A percentile compares a stretch with the other conserved stretches of the same genome.
Evolutionary conservation across 148 eudicot species (phyloP).

Genomic region (Linanthus parryae): DNA sequence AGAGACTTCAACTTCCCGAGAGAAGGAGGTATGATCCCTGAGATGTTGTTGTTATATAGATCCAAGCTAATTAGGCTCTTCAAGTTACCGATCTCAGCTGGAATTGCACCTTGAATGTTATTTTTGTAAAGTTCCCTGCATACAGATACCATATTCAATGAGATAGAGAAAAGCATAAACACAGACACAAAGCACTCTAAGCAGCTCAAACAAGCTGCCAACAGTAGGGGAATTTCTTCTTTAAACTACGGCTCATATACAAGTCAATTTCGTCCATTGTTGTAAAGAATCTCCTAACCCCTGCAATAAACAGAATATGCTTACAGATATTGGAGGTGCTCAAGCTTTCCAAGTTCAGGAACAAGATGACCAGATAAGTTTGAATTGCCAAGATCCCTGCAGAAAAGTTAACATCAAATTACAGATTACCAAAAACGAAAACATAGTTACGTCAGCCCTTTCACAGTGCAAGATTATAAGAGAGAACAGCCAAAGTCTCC

Average conservation of each 20-base stretch:
- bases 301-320: conserved; percentile 20
- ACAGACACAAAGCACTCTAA: too few relatives aligned
- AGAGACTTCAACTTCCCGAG: conserved; percentile 61
- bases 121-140: conserved; percentile 72
- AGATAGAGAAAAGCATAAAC: too few relatives aligned
- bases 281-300: too few relatives aligned
- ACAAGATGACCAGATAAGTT: conserved; percentile 86
- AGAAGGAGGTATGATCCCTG: conserved; percentile 63
- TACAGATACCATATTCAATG: too few relatives aligned
- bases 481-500: too few relatives aligned
- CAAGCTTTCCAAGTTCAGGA: conserved; percentile 83
- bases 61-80: conserved; percentile 78
- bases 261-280: too few relatives aligned
- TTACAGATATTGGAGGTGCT: conserved; percentile 86
- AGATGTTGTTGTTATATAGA: conserved; percentile 63
- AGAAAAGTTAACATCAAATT: conserved; percentile 6
- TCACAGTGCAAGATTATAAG: too few relatives aligned
- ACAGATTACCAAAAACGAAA: too few relatives aligned
- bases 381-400: conserved; percentile 89
- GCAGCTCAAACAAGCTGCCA: too few relatives aligned
- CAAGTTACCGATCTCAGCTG: conserved; percentile 65
- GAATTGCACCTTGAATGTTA: conserved; percentile 65
- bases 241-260: too few relatives aligned
- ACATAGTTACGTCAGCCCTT: too few relatives aligned
- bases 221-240: too few relatives aligned